Evolutionary conservation across 2,329 filamentous ascomycete genomes (phyloP), one percentile per base, ranked within the genome.

Genomic region (Hypoxylon sp.): DNA sequence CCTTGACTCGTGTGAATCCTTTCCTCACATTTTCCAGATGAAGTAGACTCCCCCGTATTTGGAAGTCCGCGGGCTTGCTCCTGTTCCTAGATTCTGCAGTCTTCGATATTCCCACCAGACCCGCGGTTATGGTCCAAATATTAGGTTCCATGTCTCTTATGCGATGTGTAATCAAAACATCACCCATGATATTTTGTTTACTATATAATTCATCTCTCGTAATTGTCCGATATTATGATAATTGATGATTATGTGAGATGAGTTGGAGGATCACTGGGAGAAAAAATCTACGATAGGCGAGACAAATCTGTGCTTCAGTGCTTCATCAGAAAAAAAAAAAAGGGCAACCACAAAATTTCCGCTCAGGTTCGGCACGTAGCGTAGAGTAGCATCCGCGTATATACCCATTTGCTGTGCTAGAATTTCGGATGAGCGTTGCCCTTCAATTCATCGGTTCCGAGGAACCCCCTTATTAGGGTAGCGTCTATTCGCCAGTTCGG

Each of bases 71-170:
- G 54, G 54, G n/a, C 49, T n/a, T n/a, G n/a, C n/a, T n/a, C n/a
- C n/a, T 60, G 39, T 43, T 54, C 32, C 53, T 11, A 24, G 44
- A 13, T 30, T 48, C 20, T 46, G 41, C 41, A 22, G 34, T 34
- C 28, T 37, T 24, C 28, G 48, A 34, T 41, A 41, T 19, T 58
- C 28, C 11, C 30, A 28, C 22, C 30, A 28, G 49, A 60, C 65
- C 65, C 62, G 48, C 59, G 59, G 54, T n/a, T 57, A 41, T 24
- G 62, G 65, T 68, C 63, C 59, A 56, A 44, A 55, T 68, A 65
- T 68, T 65, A 54, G 11, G 41, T 37, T 62, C 65, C 62, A 59
- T 65, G 65, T 62, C 43, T 28, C 52, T 53, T 67, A 67, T 54
- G 61, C 57, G 46, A 65, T 54, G 57, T 59, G 46, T 53, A 51